A percentile compares a stretch with the other conserved stretches of the same genome.
Conservation (phyloP, 768 basidiomycete genomes). For the Coprinopsis sp. region DNA sequence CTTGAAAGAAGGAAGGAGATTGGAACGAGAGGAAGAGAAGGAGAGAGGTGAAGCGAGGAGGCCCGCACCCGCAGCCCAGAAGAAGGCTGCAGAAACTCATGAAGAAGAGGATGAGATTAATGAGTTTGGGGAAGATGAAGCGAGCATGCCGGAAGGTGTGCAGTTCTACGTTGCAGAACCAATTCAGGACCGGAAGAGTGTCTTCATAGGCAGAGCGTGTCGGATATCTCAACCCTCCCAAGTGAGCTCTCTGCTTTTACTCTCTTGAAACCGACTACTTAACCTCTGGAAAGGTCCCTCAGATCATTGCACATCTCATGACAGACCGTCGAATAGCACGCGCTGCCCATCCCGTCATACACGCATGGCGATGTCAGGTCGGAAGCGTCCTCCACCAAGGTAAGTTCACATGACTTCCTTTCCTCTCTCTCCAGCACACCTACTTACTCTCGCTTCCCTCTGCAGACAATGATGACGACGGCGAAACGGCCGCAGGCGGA, state of each 20-base stretch:
- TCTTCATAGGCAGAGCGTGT: slow-evolving; percentile 84
- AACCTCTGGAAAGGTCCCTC: slow-evolving; percentile 47
- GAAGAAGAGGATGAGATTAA: slow-evolving; percentile 13
- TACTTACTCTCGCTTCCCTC: background rate
- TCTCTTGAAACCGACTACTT: background rate
- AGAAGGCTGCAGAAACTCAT: slow-evolving; percentile 2
- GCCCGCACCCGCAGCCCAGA: background rate
- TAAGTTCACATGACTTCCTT: slow-evolving; percentile 16
- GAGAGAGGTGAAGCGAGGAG: slow-evolving; percentile 11
- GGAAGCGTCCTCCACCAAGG: slow-evolving; percentile 72
- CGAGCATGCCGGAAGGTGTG: slow-evolving; percentile 67
- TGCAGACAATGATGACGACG: slow-evolving; percentile 90
- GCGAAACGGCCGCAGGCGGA: slow-evolving; percentile 89
- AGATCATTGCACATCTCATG: slow-evolving; percentile 61
- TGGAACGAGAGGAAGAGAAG: slow-evolving; percentile 49
- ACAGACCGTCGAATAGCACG: slow-evolving; percentile 69
- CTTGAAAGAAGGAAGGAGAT: slow-evolving; percentile 48
- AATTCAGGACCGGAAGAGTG: slow-evolving; percentile 80
- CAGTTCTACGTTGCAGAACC: slow-evolving; percentile 69
- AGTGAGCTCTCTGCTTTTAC: slow-evolving; percentile 33
- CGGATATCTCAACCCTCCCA: slow-evolving; percentile 71
- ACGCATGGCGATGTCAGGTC: slow-evolving; percentile 77
- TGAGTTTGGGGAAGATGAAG: no score
- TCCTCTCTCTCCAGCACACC: no score
- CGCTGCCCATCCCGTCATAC: slow-evolving; percentile 75